Base-by-base conservation (phyloP, 306 rosid genomes). In the Arachis hypogaea region DNA sequence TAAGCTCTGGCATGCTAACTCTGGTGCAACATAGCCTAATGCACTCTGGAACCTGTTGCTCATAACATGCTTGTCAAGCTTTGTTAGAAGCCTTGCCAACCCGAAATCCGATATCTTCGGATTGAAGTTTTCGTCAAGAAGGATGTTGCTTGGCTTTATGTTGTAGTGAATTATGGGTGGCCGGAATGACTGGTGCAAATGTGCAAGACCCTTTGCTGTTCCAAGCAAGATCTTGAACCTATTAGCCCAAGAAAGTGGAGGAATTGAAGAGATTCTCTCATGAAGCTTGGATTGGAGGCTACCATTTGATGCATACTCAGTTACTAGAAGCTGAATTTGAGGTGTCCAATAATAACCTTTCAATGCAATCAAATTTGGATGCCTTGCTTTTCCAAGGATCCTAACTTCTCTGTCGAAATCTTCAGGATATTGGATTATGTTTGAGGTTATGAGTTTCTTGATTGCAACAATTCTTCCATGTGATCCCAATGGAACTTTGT, bases 291-390 rank as follows among this genome's bases (percentile, higher is more conserved):
- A 4, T 73, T 92, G 90, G 7, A 92, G 61, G 86, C 82, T 89
- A 52, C 97, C 90, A 56, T 86, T 86, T 63, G 97, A 75, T 44
- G 87, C 93, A 78, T 58, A 88, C 64, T 89, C 97, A 16, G 87
- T 66, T 18, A 92, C 83, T 18, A 92, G 71, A 29, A 92, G 86
- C 79, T 92, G 92, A 44, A 82, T 30, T 71, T 86, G 92, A 49
- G 96, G 90, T 66, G 89, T 86, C 96, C 97, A 92, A 45, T 89
- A 89, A 79, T 92, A 89, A 42, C 97, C 97, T 79, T 86, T 85
- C 51, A 89, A 38, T 47, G 85, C 64, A 43, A 89, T 77, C 40
- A 92, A 70, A 88, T 89, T 92, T 0, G 81, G 93, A 76, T 92
- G 92, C 71, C 82, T 77, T 7, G 96, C 93, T 81, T 86, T 89